phyloP scores from a whole-genome alignment of 2,329 filamentous ascomycete genomes.

The Colletotrichum cordylinicola region DNA sequence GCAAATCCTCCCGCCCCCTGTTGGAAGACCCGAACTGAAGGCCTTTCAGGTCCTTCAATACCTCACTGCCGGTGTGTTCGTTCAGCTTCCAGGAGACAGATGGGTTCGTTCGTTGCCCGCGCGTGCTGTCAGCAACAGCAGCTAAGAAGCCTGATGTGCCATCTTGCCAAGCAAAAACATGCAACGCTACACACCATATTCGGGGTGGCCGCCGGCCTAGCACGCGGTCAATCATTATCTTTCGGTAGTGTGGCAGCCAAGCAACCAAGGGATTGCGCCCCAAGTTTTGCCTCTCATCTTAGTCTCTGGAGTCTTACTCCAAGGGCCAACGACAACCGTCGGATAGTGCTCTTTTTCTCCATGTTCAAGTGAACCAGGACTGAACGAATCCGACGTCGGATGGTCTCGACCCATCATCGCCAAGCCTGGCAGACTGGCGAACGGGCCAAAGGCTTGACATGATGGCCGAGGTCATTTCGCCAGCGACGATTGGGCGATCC shows the following conservation, averaged over 20 bases:
- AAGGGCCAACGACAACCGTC: not conserved
- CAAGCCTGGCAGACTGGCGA: not conserved
- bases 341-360: not conserved
- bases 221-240: not conserved
- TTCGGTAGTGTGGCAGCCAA: not conserved
- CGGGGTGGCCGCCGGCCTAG: constrained; percentile 8
- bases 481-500: not conserved
- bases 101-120: not conserved
- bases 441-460: not conserved
- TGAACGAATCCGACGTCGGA: constrained; percentile 7
- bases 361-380: not conserved
- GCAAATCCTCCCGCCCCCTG: constrained; percentile 5
- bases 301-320: not conserved
- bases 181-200: constrained; percentile 4
- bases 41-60: not conserved
- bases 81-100: not conserved
- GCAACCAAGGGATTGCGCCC: not conserved
- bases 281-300: not conserved
- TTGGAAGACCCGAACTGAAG: not conserved
- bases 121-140: not conserved
- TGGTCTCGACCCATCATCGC: constrained; percentile 1
- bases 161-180: not conserved
- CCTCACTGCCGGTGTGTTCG: not conserved
- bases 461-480: not conserved
- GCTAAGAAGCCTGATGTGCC: not conserved